A percentile compares a stretch with the other conserved stretches of the same genome.
Evolutionary conservation across 2,329 filamentous ascomycete species (phyloP).

Genomic region (Cladosporium sp.): DNA sequence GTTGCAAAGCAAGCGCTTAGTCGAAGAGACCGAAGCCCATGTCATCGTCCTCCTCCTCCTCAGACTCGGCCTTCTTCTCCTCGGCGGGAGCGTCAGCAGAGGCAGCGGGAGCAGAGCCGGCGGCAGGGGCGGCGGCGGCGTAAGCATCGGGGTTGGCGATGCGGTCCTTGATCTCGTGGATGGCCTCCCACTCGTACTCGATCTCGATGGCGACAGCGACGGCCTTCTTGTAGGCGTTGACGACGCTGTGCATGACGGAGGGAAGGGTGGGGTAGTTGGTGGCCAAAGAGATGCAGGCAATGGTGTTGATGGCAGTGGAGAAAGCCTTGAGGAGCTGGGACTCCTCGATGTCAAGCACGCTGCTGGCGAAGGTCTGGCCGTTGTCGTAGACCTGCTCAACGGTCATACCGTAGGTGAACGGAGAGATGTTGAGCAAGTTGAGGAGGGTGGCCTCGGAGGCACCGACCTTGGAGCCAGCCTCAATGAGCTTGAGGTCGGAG

Average conservation of each 20-base stretch:
- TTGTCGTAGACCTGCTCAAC: slow-evolving; percentile 95
- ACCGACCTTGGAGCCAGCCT: slow-evolving; percentile 89
- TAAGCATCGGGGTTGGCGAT: slow-evolving; percentile 99
- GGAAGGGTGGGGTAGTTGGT: slow-evolving; percentile 93
- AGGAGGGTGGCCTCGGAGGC: slow-evolving; percentile 97
- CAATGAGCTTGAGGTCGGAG: slow-evolving; percentile 93
- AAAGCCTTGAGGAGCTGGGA: slow-evolving; percentile 86
- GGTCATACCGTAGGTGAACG: slow-evolving; percentile 99
- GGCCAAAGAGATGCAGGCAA: slow-evolving; percentile 87
- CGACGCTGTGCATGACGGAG: slow-evolving; percentile 89
- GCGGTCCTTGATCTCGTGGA: slow-evolving; percentile 97
- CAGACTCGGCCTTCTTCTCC: slow-evolving; percentile 58
- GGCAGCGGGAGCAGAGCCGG: slow-evolving; percentile 49
- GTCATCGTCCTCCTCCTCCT: slow-evolving; percentile 58
- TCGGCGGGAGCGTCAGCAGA: slow-evolving; percentile 50
- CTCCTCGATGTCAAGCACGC: slow-evolving; percentile 90
- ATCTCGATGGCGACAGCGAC: slow-evolving; percentile 85
- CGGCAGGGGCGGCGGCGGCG: slow-evolving; percentile 71
- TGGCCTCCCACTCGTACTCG: slow-evolving; percentile 90
- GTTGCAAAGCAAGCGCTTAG: slow-evolving; percentile 33
- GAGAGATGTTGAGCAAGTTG: slow-evolving; percentile 99
- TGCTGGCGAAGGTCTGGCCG: slow-evolving; percentile 83
- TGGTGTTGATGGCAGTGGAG: slow-evolving; percentile 74
- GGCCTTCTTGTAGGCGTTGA: slow-evolving; percentile 98
- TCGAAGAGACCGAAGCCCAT: slow-evolving; percentile 55